Evolutionary conservation across 139 green algal genomes (phyloP).

Genomic region (Auxenochlorella protothecoides): DNA sequence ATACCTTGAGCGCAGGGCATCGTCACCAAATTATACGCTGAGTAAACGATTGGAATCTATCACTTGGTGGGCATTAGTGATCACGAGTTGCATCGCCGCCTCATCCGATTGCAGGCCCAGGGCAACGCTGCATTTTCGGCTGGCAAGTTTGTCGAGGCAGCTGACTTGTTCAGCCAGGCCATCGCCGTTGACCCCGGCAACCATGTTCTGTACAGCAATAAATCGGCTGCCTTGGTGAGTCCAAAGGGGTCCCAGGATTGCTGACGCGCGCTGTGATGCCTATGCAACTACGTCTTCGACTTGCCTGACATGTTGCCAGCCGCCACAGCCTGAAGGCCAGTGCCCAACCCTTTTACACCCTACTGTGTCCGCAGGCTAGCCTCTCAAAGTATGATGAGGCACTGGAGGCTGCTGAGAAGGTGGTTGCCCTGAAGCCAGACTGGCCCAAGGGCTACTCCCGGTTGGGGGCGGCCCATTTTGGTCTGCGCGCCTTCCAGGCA

Average conservation of each 20-base stretch:
- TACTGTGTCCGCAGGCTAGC: conserved; percentile 41
- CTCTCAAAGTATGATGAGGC: conserved; percentile 70
- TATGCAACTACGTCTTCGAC: too few species aligned
- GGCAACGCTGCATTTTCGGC: conserved; percentile 87
- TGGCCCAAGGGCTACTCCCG: conserved; percentile 93
- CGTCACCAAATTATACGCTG: not conserved
- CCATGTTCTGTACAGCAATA: conserved; percentile 94
- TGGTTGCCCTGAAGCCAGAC: conserved; percentile 75
- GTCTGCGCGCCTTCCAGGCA: conserved; percentile 54
- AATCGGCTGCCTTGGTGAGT: conserved; percentile 65
- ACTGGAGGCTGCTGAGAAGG: conserved; percentile 74
- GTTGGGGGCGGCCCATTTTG: conserved; percentile 70
- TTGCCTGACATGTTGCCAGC: too few species aligned
- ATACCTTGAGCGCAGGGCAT: not conserved
- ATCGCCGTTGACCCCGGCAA: conserved; percentile 76
- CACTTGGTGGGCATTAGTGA: not conserved
- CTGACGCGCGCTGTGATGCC: too few species aligned
- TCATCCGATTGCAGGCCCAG: conserved; percentile 55
- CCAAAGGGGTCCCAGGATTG: too few species aligned
- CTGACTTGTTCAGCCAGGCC: conserved; percentile 69
- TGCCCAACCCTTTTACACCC: not conserved
- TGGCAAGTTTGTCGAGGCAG: conserved; percentile 70
- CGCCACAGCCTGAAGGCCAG: too few species aligned
- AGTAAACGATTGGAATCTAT: not conserved
- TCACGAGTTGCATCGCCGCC: not conserved